A percentile compares a stretch with the other conserved stretches of the same genome.
These are phyloP conservation scores for Petunia axillaris DNA, from an alignment of 257 asterid genomes.

Conservation along the genomic window DNA sequence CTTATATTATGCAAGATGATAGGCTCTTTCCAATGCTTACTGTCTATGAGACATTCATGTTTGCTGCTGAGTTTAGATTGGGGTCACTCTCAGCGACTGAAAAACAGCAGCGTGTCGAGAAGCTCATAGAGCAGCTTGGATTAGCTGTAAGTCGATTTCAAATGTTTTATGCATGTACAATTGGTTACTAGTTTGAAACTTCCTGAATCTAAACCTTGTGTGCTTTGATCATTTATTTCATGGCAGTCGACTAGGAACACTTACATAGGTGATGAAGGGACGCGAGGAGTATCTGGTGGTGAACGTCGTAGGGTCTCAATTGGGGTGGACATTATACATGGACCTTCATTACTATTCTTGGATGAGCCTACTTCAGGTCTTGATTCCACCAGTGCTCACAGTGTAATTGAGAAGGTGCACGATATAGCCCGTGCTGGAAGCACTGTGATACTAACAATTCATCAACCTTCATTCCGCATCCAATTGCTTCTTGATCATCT, in stretches of 20 bases:
- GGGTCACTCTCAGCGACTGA: constrained; percentile 54
- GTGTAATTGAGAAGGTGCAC: constrained; percentile 80
- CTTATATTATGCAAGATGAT: constrained; percentile 76
- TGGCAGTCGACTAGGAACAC: constrained; percentile 71
- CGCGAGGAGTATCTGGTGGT: constrained; percentile 85
- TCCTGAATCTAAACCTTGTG: not conserved
- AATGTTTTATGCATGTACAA: no score
- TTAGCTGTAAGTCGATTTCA: constrained; percentile 51
- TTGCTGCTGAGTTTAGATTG: constrained; percentile 78
- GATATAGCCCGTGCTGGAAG: constrained; percentile 76
- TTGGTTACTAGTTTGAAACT: no score
- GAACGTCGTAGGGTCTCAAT: constrained; percentile 89
- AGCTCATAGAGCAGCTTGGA: constrained; percentile 70
- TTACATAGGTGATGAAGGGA: constrained; percentile 92
- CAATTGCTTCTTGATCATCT: constrained; percentile 73
- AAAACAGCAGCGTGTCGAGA: constrained; percentile 61
- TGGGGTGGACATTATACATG: constrained; percentile 86
- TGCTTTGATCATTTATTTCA: not conserved
- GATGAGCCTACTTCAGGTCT: constrained; percentile 93
- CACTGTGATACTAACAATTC: constrained; percentile 83
- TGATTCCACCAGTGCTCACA: constrained; percentile 88
- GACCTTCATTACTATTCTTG: constrained; percentile 70
- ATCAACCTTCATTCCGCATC: constrained; percentile 83
- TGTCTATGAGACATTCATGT: constrained; percentile 82
- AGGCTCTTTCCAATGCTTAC: constrained; percentile 81